Base-by-base conservation (phyloP, 179 eudicot species). In the Actinidia polygama region DNA sequence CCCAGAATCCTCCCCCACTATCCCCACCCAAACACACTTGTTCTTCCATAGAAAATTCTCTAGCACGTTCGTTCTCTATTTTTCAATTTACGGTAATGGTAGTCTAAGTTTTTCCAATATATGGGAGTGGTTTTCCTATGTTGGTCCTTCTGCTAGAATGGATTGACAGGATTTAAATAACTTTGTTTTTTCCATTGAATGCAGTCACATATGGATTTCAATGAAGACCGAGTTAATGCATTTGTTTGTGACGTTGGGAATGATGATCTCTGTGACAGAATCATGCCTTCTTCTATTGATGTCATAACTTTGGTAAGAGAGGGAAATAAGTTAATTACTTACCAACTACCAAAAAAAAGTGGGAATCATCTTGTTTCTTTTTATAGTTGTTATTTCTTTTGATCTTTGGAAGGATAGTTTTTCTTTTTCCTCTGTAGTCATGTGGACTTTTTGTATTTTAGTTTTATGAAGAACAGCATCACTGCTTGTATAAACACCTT, bases 171-270 rank as follows among this genome's bases (percentile, higher is more conserved):
- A 23, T 15, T 54, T 71, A 14, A 67, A 4, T 78, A 44, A 51
- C 49, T 71, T 61, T 24, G 18, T 53, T 0, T 69, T 71, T 74
- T 57, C 55, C 16, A 55, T 36, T 69, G 75, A 77, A 55, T 89
- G 89, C 94, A 94, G 98, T 84, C 95, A 18, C 96, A 93, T 83
- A 82, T 70, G 68, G 92, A 90, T 85, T 95, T 89, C 83, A 58
- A 85, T 72, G 91, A 87, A 81, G 75, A 88, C 40, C 87, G 83
- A 79, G 80, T 92, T 16, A 89, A 95, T 90, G 91, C 94, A 46
- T 94, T 95, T 89, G 90, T 87, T 81, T 95, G 96, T 83, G 96
- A 95, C 88, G 89, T 92, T 78, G 89, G 90, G 70, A 87, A 81
- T 72, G 95, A 91, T 59, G 94, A 95, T 84, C 89, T 95, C 63